Conservation (phyloP, 257 asterid genomes). For the Ehretia macrophylla region DNA sequence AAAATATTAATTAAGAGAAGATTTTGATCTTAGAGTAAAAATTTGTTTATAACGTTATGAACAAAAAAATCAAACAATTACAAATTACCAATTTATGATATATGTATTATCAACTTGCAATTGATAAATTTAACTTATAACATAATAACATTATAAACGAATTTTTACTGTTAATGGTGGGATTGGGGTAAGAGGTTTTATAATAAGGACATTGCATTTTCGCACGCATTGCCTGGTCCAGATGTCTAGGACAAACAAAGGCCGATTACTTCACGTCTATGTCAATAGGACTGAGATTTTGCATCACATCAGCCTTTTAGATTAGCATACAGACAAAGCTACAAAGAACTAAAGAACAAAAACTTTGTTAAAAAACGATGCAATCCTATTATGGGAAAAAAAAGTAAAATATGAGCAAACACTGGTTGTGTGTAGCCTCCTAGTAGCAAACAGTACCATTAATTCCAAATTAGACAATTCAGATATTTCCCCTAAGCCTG, state of each 20-base stretch:
- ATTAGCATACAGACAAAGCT: not conserved
- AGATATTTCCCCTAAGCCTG: not conserved
- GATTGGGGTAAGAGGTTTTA: too few relatives aligned
- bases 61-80: too few relatives aligned
- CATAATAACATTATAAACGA: too few relatives aligned
- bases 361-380: not conserved
- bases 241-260: slow-evolving; percentile 1
- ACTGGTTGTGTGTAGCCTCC: not conserved
- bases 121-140: too few relatives aligned
- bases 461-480: slow-evolving; percentile 5
- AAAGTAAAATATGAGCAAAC: not conserved
- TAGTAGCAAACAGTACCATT: not conserved
- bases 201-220: too few relatives aligned
- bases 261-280: too few relatives aligned
- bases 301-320: not conserved
- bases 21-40: too few relatives aligned
- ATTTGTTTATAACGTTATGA: too few relatives aligned
- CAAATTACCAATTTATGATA: too few relatives aligned
- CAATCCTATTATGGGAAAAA: not conserved
- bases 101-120: too few relatives aligned
- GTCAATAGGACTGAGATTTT: not conserved
- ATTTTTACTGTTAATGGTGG: too few relatives aligned
- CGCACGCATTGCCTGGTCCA: slow-evolving; percentile 5
- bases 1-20: too few relatives aligned
- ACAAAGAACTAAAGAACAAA: not conserved